Evolutionary conservation across 225 moss, liverwort and hornwort genomes (phyloP).

Genomic region (Straminergon stramineum): DNA sequence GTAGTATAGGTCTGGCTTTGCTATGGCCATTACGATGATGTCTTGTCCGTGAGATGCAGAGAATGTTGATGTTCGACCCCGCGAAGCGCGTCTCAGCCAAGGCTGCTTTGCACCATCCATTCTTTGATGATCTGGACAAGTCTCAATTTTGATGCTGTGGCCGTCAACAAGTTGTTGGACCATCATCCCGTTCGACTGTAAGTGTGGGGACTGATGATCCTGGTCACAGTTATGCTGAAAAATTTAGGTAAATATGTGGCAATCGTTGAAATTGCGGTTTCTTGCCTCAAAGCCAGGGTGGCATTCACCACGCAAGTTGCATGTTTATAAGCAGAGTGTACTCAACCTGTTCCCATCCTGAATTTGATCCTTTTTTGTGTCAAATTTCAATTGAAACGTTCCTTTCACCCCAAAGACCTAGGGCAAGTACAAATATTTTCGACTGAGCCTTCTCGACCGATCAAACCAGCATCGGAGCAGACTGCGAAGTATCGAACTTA

Average conservation of each 20-base stretch:
- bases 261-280: constrained; percentile 19
- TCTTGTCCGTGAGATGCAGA: constrained; percentile 22
- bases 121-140: constrained; percentile 75
- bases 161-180: not conserved
- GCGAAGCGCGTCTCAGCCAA: constrained; percentile 71
- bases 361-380: constrained; percentile 27
- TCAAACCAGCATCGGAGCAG: constrained; percentile 1
- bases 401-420: not conserved
- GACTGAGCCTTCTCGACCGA: constrained; percentile 15
- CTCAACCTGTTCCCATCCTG: constrained; percentile 23
- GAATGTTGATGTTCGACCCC: constrained; percentile 69
- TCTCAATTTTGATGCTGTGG: constrained; percentile 62
- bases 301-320: constrained; percentile 39
- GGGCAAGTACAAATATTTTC: constrained; percentile 31
- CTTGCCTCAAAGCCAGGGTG: constrained; percentile 26
- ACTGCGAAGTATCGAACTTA: constrained; percentile 10
- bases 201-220: constrained; percentile 1
- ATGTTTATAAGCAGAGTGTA: constrained; percentile 51
- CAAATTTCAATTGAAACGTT: constrained; percentile 10
- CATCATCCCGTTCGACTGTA: constrained; percentile 8
- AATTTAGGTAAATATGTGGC: constrained; percentile 24
- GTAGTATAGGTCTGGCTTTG: not conserved
- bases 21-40: not conserved
- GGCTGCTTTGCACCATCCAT: constrained; percentile 58
- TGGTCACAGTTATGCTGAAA: constrained; percentile 10